Evolutionary conservation across 2,329 filamentous ascomycete species (phyloP).

Genomic region (Berkeleyomyces rouxiae): DNA sequence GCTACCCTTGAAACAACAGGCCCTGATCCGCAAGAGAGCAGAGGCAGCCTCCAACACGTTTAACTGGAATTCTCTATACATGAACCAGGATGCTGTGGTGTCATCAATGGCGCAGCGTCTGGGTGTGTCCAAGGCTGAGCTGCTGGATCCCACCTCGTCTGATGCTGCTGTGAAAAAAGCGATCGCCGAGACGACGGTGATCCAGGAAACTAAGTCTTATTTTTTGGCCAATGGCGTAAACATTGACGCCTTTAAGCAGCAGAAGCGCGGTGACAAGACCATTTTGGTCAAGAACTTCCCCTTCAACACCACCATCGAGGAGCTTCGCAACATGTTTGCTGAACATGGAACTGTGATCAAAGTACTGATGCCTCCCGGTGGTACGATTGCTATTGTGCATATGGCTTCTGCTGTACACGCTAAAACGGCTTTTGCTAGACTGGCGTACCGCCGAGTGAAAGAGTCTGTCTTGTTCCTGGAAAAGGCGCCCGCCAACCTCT

Average conservation of each 20-base stretch:
- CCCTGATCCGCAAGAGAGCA: conserved; percentile 69
- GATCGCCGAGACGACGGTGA: conserved; percentile 86
- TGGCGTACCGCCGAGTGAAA: conserved; percentile 82
- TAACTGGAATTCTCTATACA: conserved; percentile 99
- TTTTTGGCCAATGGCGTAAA: conserved; percentile 80
- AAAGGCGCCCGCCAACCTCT: conserved; percentile 75
- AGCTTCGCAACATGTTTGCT: conserved; percentile 66
- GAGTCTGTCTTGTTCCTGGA: conserved; percentile 86
- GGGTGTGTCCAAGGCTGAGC: conserved; percentile 75
- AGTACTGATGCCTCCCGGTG: conserved; percentile 81
- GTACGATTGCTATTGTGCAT: conserved; percentile 86
- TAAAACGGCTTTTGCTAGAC: conserved; percentile 63
- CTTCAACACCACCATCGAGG: conserved; percentile 61
- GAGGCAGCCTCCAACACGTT: conserved; percentile 66
- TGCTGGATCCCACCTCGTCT: conserved; percentile 88
- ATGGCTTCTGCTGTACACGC: conserved; percentile 66
- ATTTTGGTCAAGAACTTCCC: conserved; percentile 94
- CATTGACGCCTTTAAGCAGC: conserved; percentile 75
- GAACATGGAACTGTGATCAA: conserved; percentile 67
- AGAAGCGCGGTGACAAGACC: conserved; percentile 66
- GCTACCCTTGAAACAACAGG: conserved; percentile 85
- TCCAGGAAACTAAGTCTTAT: conserved; percentile 89
- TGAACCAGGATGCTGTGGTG: conserved; percentile 92
- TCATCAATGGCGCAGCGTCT: conserved; percentile 73
- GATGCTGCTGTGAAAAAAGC: conserved; percentile 94